Evolutionary conservation across 306 rosid genomes (phyloP), one percentile per base, ranked within the genome.

Genomic region (Cicer arietinum): DNA sequence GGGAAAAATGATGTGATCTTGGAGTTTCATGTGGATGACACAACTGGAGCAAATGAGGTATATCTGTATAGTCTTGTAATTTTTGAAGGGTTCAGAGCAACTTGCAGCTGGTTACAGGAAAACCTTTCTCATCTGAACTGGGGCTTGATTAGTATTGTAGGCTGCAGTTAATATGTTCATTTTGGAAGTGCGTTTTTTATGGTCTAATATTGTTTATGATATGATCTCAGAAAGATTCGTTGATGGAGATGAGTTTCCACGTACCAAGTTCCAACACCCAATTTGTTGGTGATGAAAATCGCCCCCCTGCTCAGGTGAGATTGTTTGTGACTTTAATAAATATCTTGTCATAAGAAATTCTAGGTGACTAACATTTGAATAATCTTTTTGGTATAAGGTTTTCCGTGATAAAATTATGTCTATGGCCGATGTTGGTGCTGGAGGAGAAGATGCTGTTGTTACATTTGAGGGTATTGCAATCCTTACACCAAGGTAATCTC

Each of bases 391-490:
- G 58, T 60, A 60, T 71, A 61, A 95, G 99, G 97, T 95, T 74
- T 95, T 95, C 68, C 96, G 96, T 84, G 98, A 95, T 77, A 89
- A 89, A 86, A 92, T 95, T 70, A 88, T 89, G 87, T 88, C 96
- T 16, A 85, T 90, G 97, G 99, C 98, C 8, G 99, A 95, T 87
- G 98, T 92, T 63, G 90, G 96, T 80, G 84, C 91, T 74, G 98
- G 96, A 60, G 96, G 91, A 53, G 99, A 95, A 86, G 97, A 90
- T 61, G 92, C 99, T 68, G 96, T 95, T 73, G 93, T 92, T 77
- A 90, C 98, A 41, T 95, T 95, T 89, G 99, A 95, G 84, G 96
- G 98, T 69, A 95, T 95, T 89, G 98, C 98, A 11, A 89, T 95
- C 74, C 99, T 95, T 77, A 95, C 99, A 7, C 99, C 99, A 79